Base-by-base conservation (phyloP, 495 filamentous ascomycete genomes). In the Annulohypoxylon moriforme region DNA sequence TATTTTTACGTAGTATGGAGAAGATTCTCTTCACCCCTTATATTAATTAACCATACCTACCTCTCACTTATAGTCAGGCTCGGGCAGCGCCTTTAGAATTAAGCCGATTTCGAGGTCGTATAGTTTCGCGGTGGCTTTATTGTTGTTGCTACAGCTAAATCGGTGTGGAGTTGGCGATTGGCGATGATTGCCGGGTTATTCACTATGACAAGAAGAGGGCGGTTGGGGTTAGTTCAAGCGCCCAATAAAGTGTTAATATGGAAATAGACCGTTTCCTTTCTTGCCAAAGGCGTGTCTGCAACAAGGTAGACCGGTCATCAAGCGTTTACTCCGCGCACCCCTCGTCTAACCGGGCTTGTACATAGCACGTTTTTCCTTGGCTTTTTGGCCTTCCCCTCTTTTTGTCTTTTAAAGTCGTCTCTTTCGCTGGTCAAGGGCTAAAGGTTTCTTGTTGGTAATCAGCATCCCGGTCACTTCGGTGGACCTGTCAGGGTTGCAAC, bases 181-280 rank as follows among this genome's bases (percentile, higher is more conserved):
- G 65, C 50, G 69, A 73, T 73, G 67, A 80, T 77, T 78, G 65
- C 77, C 74, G 75, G 74, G 44, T 69, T 58, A 75, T 76, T 74
- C 49, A 61, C 44, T 18, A 64, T 72, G 58, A 55, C 34, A 33
- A 59, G 57, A 57, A 52, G 36, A 50, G 58, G 61, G 70, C 69
- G 62, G 62, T 71, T 70, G 69, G 73, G 53, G 40, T 38, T 71
- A 76, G 67, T 71, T 76, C 68, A 67, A 73, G 69, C 74, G 71
- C 69, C 76, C 69, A 75, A 75, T 75, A 75, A 63, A 75, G 73
- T 75, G 69, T 78, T 76, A 77, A 80, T 80, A 68, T 78, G 76
- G 76, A 78, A 75, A 77, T 77, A 75, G 65, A 69, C 60, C 49
- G 34, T 67, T 62, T 67, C 61, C 34, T 46, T 68, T 68, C 47